Evolutionary conservation across 1,284 basidiomycete genomes (phyloP), one percentile per base, ranked within the genome.

Genomic region (Cryptococcus floricola): DNA sequence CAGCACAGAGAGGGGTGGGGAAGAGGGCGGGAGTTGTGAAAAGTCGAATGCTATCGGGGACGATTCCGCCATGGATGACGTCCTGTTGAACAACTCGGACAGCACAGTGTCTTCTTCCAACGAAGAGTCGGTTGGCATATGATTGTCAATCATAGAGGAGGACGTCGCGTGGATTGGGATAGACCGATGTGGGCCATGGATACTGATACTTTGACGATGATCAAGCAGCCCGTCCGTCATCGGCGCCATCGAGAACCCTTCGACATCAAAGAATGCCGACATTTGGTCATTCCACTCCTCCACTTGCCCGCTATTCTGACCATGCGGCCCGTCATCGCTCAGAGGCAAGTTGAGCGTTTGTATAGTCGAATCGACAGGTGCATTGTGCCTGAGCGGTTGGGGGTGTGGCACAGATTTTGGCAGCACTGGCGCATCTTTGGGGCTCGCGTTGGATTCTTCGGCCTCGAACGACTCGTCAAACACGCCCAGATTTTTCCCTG

Each of bases 201-300:
- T 16, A 46, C 16, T 10, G 25, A 23, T n/a, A 16, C 25, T 18
- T 14, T 5, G 41, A 42, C 41, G 41, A 42, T 42, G 41, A 9
- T 46, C 27, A 13, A 13, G 19, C 46, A 28, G 25, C 14, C 28
- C 44, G 10, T 43, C 31, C 6, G 46, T 27, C n/a, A 31, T 41
- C 6, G 58, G 52, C 6, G 63, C 48, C 58, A 65, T 62, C 13
- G 62, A 55, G 54, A 71, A 71, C 3, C 68, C 67, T 16, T 71
- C 71, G 6, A 73, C 63, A 51, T 74, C 64, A 56, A 74, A 73
- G 50, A 73, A 70, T 8, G 69, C 63, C 3, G 69, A 71, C 2
- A 70, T 48, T 48, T 74, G 69, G n/a, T 61, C 58, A 27, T 57
- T 56, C 69, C 70, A 71, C 19, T 63, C 60, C 12, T 52, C 51